Percentiles rank a stretch among this genome's conserved stretches.
phyloP scores from a whole-genome alignment of 1,284 basidiomycete genomes.

The Pisolithus thermaeus region DNA sequence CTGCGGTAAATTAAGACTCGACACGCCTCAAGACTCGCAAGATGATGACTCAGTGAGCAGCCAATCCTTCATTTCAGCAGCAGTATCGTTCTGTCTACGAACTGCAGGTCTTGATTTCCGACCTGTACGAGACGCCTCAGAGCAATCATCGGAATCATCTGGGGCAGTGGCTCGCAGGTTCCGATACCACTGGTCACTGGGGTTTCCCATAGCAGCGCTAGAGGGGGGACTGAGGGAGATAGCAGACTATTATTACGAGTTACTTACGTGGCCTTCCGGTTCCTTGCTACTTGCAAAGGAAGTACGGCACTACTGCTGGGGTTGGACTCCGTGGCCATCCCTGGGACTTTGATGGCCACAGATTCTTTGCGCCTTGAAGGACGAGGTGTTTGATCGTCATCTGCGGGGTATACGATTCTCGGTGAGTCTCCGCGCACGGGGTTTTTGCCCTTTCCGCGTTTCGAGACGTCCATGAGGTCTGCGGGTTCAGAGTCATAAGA shows the following conservation, averaged over 20 bases:
- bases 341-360: not conserved
- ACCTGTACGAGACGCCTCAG: constrained; percentile 15
- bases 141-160: constrained; percentile 12
- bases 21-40: not conserved
- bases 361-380: constrained; percentile 9
- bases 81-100: constrained; percentile 3
- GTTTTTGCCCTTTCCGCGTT: not conserved
- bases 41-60: constrained; percentile 8
- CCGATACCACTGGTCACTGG: constrained; percentile 9
- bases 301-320: not conserved
- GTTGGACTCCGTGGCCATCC: not conserved
- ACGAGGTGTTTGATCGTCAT: constrained; percentile 22
- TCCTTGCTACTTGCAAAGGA: constrained; percentile 17
- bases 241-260: not conserved
- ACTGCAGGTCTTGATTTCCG: constrained; percentile 8
- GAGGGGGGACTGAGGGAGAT: not conserved
- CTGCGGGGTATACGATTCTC: not conserved
- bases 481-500: not conserved
- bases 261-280: constrained; percentile 13
- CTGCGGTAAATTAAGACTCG: too few relatives aligned
- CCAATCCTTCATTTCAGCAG: constrained; percentile 9
- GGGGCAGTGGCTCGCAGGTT: constrained; percentile 6
- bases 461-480: not conserved
- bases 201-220: not conserved
- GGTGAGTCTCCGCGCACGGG: too few relatives aligned